Conservation (phyloP, 805 yeast species). For the Pichia paraexigua region DNA sequence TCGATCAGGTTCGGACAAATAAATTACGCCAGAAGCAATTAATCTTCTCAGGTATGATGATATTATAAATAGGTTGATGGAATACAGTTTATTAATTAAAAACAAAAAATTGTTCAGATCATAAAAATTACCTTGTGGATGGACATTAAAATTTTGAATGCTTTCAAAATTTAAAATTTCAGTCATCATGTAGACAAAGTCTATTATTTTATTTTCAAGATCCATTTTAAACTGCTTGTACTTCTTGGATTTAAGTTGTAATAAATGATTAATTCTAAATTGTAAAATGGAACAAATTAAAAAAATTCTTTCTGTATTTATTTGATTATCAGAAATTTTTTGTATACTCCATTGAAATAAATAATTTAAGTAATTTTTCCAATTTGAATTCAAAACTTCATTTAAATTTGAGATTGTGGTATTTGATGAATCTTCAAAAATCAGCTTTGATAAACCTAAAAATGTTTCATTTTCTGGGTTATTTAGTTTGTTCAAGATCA, state of each 20-base stretch:
- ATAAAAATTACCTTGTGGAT: conserved; percentile 11
- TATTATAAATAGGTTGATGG: conserved; percentile 41
- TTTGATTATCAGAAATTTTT: conserved; percentile 14
- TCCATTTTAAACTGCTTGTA: conserved; percentile 23
- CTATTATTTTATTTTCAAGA: conserved; percentile 26
- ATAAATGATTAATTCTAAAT: conserved; percentile 15
- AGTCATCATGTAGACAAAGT: conserved; percentile 26
- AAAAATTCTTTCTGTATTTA: conserved; percentile 15
- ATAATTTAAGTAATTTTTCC: conserved; percentile 20
- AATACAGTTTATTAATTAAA: conserved; percentile 44
- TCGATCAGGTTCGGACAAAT: conserved; percentile 41
- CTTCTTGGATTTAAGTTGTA: conserved; percentile 18
- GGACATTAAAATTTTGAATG: not conserved
- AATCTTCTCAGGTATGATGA: conserved; percentile 69
- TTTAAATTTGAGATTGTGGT: not conserved
- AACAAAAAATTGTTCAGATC: conserved; percentile 30
- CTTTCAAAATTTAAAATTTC: conserved; percentile 21
- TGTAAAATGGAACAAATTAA: conserved; percentile 22
- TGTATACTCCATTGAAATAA: conserved; percentile 28
- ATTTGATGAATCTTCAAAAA: conserved; percentile 18
- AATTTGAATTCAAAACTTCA: conserved; percentile 9
- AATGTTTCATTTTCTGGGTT: conserved; percentile 14
- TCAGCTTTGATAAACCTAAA: conserved; percentile 15
- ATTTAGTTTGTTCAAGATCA: conserved; percentile 24
- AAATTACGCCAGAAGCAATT: conserved; percentile 81